Percentiles rank a stretch among this genome's conserved stretches.
Conservation (phyloP, 2,329 filamentous ascomycete genomes). For the Orbilia ellipsospora region DNA sequence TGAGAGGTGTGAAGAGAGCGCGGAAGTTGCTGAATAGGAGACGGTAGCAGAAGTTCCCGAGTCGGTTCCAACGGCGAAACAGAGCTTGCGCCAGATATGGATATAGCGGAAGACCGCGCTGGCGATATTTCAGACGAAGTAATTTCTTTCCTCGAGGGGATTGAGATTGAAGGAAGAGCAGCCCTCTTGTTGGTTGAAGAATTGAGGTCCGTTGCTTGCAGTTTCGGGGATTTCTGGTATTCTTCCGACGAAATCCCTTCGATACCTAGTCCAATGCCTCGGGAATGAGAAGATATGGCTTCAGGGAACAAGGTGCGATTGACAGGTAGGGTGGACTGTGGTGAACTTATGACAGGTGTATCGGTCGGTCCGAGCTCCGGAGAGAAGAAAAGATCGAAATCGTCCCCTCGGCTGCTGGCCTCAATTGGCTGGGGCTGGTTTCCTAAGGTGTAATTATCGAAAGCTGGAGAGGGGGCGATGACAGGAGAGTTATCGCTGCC, state of each 20-base stretch:
- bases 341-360: constrained; percentile 1
- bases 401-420: constrained; percentile 45
- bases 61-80: constrained; percentile 40
- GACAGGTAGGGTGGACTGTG: constrained; percentile 5
- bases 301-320: constrained; percentile 48
- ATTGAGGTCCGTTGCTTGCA: constrained; percentile 20
- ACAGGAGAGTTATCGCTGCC: constrained; percentile 41
- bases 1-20: constrained; percentile 10
- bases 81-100: constrained; percentile 32
- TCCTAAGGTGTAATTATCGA: constrained; percentile 34
- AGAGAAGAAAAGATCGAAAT: constrained; percentile 51
- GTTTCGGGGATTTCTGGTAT: neutral
- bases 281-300: constrained; percentile 10
- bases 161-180: constrained; percentile 31
- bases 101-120: constrained; percentile 35
- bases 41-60: constrained; percentile 33
- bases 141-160: constrained; percentile 16
- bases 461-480: constrained; percentile 23
- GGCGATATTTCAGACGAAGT: constrained; percentile 37
- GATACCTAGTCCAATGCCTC: constrained; percentile 41
- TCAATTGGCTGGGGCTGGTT: constrained; percentile 38
- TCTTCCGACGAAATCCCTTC: constrained; percentile 25
- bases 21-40: constrained; percentile 46
- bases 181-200: constrained; percentile 34
- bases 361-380: constrained; percentile 45